Conservation (phyloP, 176 grass and related monocot species). For the Luzula sylvatica region DNA sequence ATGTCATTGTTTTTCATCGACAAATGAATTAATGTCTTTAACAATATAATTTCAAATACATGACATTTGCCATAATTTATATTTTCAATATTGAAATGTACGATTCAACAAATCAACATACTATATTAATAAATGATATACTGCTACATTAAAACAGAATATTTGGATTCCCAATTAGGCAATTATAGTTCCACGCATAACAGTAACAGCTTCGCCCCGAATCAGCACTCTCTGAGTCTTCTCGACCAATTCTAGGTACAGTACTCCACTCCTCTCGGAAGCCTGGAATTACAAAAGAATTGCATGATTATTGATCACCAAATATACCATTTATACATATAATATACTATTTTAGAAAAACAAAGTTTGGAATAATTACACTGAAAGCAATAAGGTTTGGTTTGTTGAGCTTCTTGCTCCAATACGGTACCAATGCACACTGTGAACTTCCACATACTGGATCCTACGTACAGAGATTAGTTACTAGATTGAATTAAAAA, state of each 20-base stretch:
- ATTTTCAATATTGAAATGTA: no score
- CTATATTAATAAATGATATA: no score
- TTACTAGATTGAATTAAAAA: neutral
- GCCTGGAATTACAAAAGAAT: constrained; percentile 24
- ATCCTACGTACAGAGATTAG: constrained; percentile 30
- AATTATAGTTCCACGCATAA: constrained; percentile 43
- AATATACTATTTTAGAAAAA: no score
- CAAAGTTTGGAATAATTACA: constrained; percentile 32
- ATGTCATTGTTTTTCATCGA: no score
- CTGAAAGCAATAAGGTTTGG: constrained; percentile 43
- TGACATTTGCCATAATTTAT: no score
- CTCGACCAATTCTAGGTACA: constrained; percentile 47
- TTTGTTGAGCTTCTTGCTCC: constrained; percentile 62
- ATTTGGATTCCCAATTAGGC: constrained; percentile 12
- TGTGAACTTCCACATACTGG: constrained; percentile 64
- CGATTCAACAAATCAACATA: no score
- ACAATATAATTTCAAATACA: no score
- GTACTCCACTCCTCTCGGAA: constrained; percentile 45
- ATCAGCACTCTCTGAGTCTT: constrained; percentile 37
- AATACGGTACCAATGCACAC: constrained; percentile 57
- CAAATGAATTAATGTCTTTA: no score
- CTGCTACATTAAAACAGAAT: no score
- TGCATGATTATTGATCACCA: no score
- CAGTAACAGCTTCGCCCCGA: constrained; percentile 54
- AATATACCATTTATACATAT: no score